phyloP scores from a whole-genome alignment of 495 filamentous ascomycete species.

The Sabuloglossum arenarium region DNA sequence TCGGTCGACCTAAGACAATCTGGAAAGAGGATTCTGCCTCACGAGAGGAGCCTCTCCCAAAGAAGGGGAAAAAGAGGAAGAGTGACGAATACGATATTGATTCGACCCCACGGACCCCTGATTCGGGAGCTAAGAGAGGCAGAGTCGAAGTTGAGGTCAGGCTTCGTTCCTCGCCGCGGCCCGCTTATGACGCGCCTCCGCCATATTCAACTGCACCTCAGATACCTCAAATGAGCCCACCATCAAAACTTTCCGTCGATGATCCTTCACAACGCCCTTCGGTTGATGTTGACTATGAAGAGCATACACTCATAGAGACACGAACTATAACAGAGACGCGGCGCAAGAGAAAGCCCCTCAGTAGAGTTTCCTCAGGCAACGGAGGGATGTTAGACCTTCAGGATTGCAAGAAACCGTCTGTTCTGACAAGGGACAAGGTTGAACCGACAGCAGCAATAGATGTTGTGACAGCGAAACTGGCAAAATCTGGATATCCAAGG shows the following conservation, averaged over 20 bases:
- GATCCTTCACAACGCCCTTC: not conserved
- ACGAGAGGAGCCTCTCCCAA: conserved; percentile 23
- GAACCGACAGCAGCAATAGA: not conserved
- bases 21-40: conserved; percentile 39
- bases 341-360: conserved; percentile 6
- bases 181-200: conserved; percentile 14
- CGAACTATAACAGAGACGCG: conserved; percentile 1
- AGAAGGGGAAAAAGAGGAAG: conserved; percentile 48
- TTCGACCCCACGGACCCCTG: conserved; percentile 13
- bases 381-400: not conserved
- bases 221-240: not conserved
- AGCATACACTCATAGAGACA: conserved; percentile 1
- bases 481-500: not conserved
- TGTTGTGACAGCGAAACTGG: not conserved
- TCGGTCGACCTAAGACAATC: conserved; percentile 30
- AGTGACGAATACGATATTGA: conserved; percentile 43
- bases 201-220: conserved; percentile 4
- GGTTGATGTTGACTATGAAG: conserved; percentile 7
- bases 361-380: not conserved
- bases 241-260: not conserved
- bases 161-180: conserved; percentile 10
- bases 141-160: conserved; percentile 13
- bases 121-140: not conserved
- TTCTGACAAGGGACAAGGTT: not conserved
- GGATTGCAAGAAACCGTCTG: not conserved